phyloP scores from a whole-genome alignment of 768 basidiomycete genomes.

The Hygrophorus pudorinus region DNA sequence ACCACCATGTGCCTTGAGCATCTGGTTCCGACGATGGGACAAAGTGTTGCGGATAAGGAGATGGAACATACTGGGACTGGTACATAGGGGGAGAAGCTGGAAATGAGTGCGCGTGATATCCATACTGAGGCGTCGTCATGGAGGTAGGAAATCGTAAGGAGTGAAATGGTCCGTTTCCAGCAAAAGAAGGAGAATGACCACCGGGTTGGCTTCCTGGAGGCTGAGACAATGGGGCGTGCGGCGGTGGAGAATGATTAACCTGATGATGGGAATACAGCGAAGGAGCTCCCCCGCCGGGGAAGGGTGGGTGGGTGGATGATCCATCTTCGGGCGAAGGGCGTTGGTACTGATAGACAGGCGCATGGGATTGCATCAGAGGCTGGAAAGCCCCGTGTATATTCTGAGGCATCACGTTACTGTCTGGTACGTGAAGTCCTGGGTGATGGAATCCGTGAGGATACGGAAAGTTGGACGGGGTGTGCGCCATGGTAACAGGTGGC shows the following conservation, averaged over 20 bases:
- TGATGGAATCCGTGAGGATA: constrained; percentile 28
- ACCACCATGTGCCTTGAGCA: constrained; percentile 45
- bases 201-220: constrained; percentile 14
- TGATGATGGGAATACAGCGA: constrained; percentile 20
- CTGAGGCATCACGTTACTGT: constrained; percentile 28
- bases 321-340: constrained; percentile 14
- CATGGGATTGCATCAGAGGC: constrained; percentile 28
- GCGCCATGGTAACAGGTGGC: constrained; percentile 25
- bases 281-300: constrained; percentile 16
- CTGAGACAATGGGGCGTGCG: constrained; percentile 16
- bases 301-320: constrained; percentile 2
- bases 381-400: constrained; percentile 32
- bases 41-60: constrained; percentile 28
- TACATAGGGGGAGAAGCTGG: constrained; percentile 26
- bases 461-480: constrained; percentile 24
- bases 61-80: constrained; percentile 26
- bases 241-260: constrained; percentile 15
- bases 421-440: constrained; percentile 19
- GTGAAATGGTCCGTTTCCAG: constrained; percentile 19
- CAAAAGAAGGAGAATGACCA: constrained; percentile 19
- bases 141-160: constrained; percentile 26
- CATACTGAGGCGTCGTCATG: constrained; percentile 25
- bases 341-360: constrained; percentile 30
- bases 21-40: constrained; percentile 23
- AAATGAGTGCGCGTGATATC: constrained; percentile 28